Evolutionary conservation across 2,329 filamentous ascomycete genomes (phyloP).

Genomic region (Penicillium sp.): DNA sequence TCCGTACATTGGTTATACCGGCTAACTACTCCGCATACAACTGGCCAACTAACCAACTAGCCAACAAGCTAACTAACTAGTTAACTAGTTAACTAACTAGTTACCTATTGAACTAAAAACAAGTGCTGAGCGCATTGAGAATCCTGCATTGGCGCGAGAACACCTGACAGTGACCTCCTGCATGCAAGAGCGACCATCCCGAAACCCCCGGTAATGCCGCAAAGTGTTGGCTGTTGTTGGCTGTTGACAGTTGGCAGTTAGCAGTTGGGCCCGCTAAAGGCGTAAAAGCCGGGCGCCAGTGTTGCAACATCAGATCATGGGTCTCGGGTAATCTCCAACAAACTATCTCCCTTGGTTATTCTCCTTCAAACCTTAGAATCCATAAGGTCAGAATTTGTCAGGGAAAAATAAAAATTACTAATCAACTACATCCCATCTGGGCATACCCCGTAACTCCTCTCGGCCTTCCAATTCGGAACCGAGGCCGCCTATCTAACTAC

Average conservation of each 20-base stretch:
- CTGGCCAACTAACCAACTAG: not conserved
- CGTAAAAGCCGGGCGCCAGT: slow-evolving; percentile 2
- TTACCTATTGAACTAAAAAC: not conserved
- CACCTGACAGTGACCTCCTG: slow-evolving; percentile 5
- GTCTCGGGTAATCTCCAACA: not conserved
- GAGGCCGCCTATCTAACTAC: not conserved
- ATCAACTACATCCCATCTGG: not conserved
- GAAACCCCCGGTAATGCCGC: not conserved
- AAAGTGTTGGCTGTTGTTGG: not conserved
- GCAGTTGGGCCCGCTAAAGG: not conserved
- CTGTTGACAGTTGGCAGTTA: not conserved
- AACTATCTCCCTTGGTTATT: not conserved
- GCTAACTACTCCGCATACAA: too few species aligned
- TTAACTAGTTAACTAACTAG: too few species aligned
- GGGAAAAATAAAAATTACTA: not conserved
- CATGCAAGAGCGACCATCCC: not conserved
- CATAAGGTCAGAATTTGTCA: not conserved
- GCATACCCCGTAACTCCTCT: not conserved
- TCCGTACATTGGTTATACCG: not conserved
- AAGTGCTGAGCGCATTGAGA: not conserved
- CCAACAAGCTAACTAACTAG: too few species aligned
- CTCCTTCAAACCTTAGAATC: not conserved
- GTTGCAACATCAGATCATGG: slow-evolving; percentile 8
- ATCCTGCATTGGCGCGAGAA: slow-evolving; percentile 4
- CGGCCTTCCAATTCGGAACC: slow-evolving; percentile 3